phyloP scores from a whole-genome alignment of 768 basidiomycete species.

The Boletus tomentosulus region DNA sequence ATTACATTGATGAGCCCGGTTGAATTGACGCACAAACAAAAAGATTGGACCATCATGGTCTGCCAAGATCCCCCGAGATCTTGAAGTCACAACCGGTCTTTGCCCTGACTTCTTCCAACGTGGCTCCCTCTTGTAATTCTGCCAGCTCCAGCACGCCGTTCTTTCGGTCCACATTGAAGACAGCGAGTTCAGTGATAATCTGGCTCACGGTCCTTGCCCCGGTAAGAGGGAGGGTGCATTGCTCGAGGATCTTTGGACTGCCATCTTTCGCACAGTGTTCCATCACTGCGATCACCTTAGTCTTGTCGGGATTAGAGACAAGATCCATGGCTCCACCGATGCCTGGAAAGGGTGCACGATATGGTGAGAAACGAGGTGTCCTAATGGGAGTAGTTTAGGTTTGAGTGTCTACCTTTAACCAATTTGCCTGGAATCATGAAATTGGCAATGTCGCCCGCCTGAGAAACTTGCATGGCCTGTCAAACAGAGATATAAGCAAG shows the following conservation, averaged over 20 bases:
- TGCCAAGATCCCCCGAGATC: slow-evolving; percentile 48
- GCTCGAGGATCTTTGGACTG: slow-evolving; percentile 78
- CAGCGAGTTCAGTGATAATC: slow-evolving; percentile 90
- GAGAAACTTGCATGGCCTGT: slow-evolving; percentile 93
- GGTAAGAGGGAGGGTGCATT: slow-evolving; percentile 83
- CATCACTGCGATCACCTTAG: slow-evolving; percentile 86
- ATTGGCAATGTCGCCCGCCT: slow-evolving; percentile 91
- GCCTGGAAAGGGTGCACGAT: slow-evolving; percentile 39
- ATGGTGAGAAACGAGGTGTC: slow-evolving; percentile 6
- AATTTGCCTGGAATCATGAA: slow-evolving; percentile 98
- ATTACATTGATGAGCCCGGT: slow-evolving; percentile 2
- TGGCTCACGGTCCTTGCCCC: slow-evolving; percentile 85
- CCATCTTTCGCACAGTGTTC: slow-evolving; percentile 91
- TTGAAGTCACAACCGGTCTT: slow-evolving; percentile 87
- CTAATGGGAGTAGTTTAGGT: not conserved
- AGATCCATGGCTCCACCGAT: slow-evolving; percentile 98
- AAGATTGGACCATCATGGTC: slow-evolving; percentile 33
- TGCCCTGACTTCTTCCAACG: slow-evolving; percentile 75
- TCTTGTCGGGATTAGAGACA: slow-evolving; percentile 93
- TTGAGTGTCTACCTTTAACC: slow-evolving; percentile 56
- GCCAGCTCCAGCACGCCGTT: slow-evolving; percentile 69
- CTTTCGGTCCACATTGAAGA: slow-evolving; percentile 81
- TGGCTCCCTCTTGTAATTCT: slow-evolving; percentile 82
- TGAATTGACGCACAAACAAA: not conserved
- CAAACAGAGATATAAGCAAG: not conserved